Evolutionary conservation across 2,329 filamentous ascomycete species (phyloP).

Genomic region (Nemania serpens): DNA sequence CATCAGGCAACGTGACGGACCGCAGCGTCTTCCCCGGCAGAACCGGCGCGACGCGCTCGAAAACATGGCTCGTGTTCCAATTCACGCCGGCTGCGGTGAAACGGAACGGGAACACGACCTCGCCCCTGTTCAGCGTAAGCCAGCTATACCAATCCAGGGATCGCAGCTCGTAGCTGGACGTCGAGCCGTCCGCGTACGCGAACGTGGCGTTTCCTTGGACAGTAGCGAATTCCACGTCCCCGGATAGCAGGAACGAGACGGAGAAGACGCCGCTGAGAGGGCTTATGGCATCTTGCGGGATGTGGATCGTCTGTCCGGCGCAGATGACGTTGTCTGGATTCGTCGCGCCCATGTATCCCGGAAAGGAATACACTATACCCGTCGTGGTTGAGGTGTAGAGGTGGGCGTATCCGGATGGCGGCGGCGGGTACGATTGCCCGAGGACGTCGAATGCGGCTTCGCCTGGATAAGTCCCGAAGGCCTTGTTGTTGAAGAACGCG

Average conservation of each 20-base stretch:
- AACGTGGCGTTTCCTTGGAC: constrained; percentile 49
- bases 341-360: constrained; percentile 46
- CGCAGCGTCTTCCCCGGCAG: constrained; percentile 45
- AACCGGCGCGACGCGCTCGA: constrained; percentile 49
- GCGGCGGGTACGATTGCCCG: constrained; percentile 49
- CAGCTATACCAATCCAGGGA: constrained; percentile 50
- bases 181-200: constrained; percentile 48
- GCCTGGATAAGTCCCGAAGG: constrained; percentile 49
- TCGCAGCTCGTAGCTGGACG: constrained; percentile 48
- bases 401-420: constrained; percentile 36
- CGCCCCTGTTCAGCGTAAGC: constrained; percentile 51
- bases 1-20: constrained; percentile 48
- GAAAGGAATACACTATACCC: constrained; percentile 49
- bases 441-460: constrained; percentile 51
- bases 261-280: constrained; percentile 42
- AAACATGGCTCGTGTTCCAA: constrained; percentile 49
- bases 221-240: constrained; percentile 46
- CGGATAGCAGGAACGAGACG: constrained; percentile 49
- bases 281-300: constrained; percentile 28
- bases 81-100: constrained; percentile 42
- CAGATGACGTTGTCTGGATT: constrained; percentile 51
- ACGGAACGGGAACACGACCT: constrained; percentile 50
- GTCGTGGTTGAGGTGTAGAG: constrained; percentile 47
- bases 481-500: constrained; percentile 52
- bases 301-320: constrained; percentile 45